These are phyloP conservation scores for Phytopythium helicoides DNA, from an alignment of 352 stramenopile genomes.

Conservation along the genomic window DNA sequence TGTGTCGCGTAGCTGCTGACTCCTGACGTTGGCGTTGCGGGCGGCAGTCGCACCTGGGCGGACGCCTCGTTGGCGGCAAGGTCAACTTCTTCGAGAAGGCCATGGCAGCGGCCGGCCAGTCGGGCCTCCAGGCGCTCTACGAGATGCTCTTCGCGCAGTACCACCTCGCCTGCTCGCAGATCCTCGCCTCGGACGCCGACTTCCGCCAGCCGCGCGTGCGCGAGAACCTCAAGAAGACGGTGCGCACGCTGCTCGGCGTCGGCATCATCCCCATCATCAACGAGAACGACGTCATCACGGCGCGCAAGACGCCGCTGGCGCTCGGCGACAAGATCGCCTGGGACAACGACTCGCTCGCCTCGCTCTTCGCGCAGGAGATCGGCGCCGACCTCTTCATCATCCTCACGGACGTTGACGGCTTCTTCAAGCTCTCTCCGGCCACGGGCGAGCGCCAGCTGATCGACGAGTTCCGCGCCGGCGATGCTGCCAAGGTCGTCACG, in stretches of 20 bases:
- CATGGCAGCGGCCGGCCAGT: conserved; percentile 66
- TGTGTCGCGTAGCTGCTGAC: not conserved
- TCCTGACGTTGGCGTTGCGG: not conserved
- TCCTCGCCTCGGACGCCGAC: conserved; percentile 76
- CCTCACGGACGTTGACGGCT: conserved; percentile 71
- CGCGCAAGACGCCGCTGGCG: conserved; percentile 57
- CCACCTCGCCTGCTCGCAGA: conserved; percentile 78
- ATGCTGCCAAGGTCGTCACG: conserved; percentile 34
- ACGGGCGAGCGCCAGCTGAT: conserved; percentile 33
- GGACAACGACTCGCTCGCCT: conserved; percentile 85
- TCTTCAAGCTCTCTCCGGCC: conserved; percentile 34
- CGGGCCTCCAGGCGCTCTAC: conserved; percentile 79
- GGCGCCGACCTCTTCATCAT: conserved; percentile 73
- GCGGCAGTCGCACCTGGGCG: conserved; percentile 62
- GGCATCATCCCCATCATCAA: conserved; percentile 87
- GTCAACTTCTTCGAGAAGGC: conserved; percentile 74
- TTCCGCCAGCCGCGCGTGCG: conserved; percentile 65
- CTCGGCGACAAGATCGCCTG: conserved; percentile 65
- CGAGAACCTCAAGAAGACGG: conserved; percentile 61
- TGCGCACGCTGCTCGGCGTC: conserved; percentile 67
- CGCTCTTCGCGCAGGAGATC: conserved; percentile 74
- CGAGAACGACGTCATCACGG: conserved; percentile 84
- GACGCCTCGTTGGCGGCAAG: conserved; percentile 41
- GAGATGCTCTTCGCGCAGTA: conserved; percentile 88
- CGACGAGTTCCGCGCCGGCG: conserved; percentile 40